Base-by-base conservation (phyloP, 768 basidiomycete genomes). In the Boletus huronensis region DNA sequence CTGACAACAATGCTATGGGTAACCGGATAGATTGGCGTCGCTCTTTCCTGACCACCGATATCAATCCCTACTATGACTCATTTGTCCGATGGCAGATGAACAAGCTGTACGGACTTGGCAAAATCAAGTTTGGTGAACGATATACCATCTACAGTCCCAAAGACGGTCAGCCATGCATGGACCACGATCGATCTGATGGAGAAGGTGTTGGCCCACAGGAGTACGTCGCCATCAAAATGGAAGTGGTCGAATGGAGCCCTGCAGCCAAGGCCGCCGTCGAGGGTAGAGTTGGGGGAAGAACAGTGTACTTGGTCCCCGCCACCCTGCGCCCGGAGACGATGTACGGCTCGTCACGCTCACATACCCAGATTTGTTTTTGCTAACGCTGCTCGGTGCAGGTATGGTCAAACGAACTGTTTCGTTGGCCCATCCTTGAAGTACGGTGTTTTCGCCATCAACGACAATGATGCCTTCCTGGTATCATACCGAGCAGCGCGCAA, bases 91-190 rank as follows among this genome's bases (percentile, higher is more conserved):
- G 97, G 97, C 97, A 99, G 68, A 85, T 93, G 72, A 98, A 96
- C 78, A 93, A 91, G 69, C 79, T 98, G 9, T 80, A 92, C 72
- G 77, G 75, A 40, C 78, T 93, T 44, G 88, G 89, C 32, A 95
- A 94, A 74, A 92, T 99, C 78, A 97, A 96, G 73, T 99, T 98
- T 67, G 97, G 97, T 46, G 90, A 97, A 73, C 87, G 97, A 41
- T 96, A 98, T 72, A 99, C 97, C 14, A 92, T 99, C 67, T 99
- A 97, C 80, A 95, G 92, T 59, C 93, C 94, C 3, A 98, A 98
- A 72, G 97, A 99, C 62, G 95, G 94, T 3, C 97, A 98, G 67
- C 96, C 97, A 0, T 99, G 97, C 68, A 98, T 99, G 97, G 97
- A 99, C 72, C 97, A 99, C 75, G 97, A 99, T 71, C 88, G 97